Percentiles rank a stretch among this genome's conserved stretches.
phyloP scores from a whole-genome alignment of 352 stramenopile species.

The Pythium dissimile region DNA sequence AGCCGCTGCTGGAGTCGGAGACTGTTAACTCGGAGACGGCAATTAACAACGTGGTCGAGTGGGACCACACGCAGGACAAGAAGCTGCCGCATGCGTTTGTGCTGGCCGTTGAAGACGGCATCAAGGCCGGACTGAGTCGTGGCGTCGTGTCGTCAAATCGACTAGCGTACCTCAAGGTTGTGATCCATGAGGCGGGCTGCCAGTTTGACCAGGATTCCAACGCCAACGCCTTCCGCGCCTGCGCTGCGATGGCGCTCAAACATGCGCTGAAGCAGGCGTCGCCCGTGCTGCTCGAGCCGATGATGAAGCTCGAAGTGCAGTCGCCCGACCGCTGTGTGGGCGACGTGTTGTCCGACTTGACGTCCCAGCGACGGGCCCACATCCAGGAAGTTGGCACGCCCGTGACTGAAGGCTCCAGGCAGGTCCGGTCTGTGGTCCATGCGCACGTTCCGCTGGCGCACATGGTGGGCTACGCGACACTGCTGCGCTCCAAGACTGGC shows the following conservation, averaged over 20 bases:
- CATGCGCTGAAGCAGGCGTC: conserved; percentile 47
- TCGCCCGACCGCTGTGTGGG: conserved; percentile 59
- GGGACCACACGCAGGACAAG: conserved; percentile 40
- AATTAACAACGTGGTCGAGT: conserved; percentile 58
- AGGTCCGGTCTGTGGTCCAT: conserved; percentile 53
- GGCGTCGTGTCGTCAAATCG: conserved; percentile 57
- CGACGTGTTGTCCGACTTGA: conserved; percentile 76
- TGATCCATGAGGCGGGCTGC: conserved; percentile 52
- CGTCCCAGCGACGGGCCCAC: conserved; percentile 55
- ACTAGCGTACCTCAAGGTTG: conserved; percentile 64
- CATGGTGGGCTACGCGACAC: conserved; percentile 80
- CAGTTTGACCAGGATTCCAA: conserved; percentile 65
- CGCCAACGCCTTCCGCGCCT: conserved; percentile 58
- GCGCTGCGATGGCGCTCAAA: conserved; percentile 51
- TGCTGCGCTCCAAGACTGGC: conserved; percentile 75
- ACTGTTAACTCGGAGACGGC: conserved; percentile 23
- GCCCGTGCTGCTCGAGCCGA: conserved; percentile 63
- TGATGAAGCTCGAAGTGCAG: conserved; percentile 76
- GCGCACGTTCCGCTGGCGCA: conserved; percentile 63
- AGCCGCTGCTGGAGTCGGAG: conserved; percentile 36
- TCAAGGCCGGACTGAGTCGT: conserved; percentile 52
- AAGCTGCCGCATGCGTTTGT: conserved; percentile 66
- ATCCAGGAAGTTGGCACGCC: conserved; percentile 61
- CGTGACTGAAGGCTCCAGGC: conserved; percentile 17
- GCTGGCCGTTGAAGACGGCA: conserved; percentile 62